Percentiles rank a stretch among this genome's conserved stretches.
Conservation (phyloP, 495 filamentous ascomycete species). For the Annulohypoxylon stygium region DNA sequence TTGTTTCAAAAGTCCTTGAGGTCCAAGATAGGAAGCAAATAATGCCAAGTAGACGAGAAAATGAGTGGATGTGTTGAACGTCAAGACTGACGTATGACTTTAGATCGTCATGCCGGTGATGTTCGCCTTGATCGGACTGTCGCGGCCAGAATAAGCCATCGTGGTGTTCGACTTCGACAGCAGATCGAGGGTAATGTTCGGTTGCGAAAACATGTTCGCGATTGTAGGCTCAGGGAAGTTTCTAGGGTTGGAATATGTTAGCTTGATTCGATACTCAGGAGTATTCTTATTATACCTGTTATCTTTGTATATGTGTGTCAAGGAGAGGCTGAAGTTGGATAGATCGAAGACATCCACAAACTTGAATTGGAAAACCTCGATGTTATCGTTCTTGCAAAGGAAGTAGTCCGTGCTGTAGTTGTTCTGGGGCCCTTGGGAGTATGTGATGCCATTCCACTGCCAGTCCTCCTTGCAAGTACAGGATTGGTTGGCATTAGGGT, state of each 20-base stretch:
- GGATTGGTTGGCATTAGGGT: slow-evolving; percentile 54
- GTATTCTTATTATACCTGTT: slow-evolving; percentile 41
- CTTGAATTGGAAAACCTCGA: slow-evolving; percentile 45
- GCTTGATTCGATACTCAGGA: not conserved
- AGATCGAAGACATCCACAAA: slow-evolving; percentile 45
- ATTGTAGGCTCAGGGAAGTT: slow-evolving; percentile 42
- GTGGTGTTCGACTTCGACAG: slow-evolving; percentile 20
- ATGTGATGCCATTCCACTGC: slow-evolving; percentile 51
- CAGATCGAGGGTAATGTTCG: slow-evolving; percentile 31
- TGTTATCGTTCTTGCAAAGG: slow-evolving; percentile 38
- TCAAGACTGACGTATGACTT: not conserved
- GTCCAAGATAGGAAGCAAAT: not conserved
- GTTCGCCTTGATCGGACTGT: slow-evolving; percentile 24
- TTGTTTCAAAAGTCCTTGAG: not conserved
- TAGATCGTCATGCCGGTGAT: slow-evolving; percentile 38
- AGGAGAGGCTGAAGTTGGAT: slow-evolving; percentile 50
- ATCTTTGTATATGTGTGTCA: slow-evolving; percentile 52
- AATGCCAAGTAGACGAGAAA: not conserved
- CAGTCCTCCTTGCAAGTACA: slow-evolving; percentile 46
- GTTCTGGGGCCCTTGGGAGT: slow-evolving; percentile 28
- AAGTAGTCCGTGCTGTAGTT: slow-evolving; percentile 42
- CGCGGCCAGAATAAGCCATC: slow-evolving; percentile 18
- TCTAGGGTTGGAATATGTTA: slow-evolving; percentile 29
- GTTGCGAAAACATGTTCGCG: slow-evolving; percentile 28
- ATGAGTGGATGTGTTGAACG: not conserved